Evolutionary conservation across 2,329 filamentous ascomycete genomes (phyloP).

Genomic region (Penicillium olsonii): DNA sequence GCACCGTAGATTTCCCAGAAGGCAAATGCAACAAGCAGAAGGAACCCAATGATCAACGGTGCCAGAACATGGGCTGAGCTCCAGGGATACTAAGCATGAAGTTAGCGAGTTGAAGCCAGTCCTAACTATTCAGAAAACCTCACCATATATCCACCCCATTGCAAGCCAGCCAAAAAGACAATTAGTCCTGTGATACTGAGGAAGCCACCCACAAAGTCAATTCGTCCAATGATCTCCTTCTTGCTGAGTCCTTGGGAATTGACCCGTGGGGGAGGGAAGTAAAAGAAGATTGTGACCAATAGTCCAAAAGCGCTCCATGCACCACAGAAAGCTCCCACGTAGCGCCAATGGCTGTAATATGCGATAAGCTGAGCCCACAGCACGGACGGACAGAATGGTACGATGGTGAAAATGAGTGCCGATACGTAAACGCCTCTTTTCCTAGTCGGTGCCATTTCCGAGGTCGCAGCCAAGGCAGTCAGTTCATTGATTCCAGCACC

Average conservation of each 20-base stretch:
- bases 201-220: constrained; percentile 55
- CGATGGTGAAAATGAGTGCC: constrained; percentile 60
- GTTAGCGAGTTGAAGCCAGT: constrained; percentile 4
- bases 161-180: constrained; percentile 51
- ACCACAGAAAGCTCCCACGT: constrained; percentile 45
- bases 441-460: constrained; percentile 66
- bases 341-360: constrained; percentile 47
- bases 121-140: constrained; percentile 2
- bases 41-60: constrained; percentile 48
- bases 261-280: constrained; percentile 47
- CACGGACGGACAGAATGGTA: constrained; percentile 64
- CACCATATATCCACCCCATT: constrained; percentile 54
- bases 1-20: constrained; percentile 51
- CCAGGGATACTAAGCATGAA: constrained; percentile 43
- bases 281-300: constrained; percentile 45
- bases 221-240: constrained; percentile 44
- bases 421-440: constrained; percentile 66
- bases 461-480: constrained; percentile 67
- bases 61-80: constrained; percentile 47
- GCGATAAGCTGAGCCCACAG: constrained; percentile 62
- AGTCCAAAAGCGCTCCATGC: constrained; percentile 47
- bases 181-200: constrained; percentile 52
- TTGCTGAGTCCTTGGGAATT: constrained; percentile 42
- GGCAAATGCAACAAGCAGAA: constrained; percentile 45
- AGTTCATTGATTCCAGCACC: constrained; percentile 70